Evolutionary conservation across 164 flowering plant species (phyloP), one percentile per base, ranked within the genome.

Genomic region (Stephania japonica): DNA sequence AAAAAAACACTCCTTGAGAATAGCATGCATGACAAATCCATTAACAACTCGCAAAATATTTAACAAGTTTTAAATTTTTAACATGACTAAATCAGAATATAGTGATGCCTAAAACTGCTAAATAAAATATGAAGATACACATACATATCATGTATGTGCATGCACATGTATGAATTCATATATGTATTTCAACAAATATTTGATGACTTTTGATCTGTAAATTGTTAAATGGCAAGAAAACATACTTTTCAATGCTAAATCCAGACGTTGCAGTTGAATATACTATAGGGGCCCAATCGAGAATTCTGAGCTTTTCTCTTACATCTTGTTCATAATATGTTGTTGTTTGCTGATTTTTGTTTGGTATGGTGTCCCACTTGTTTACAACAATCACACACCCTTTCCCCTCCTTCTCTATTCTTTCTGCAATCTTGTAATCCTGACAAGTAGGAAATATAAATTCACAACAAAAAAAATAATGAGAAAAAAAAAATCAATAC

Each of bases 311-410:
- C 86, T 92, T 96, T 77, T 82, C 87, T 75, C 99, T 86, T 41
- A 96, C 97, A 87, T 96, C 99, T 77, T 93, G 87, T 83, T 92
- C 98, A 72, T 96, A 96, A 73, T 85, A 78, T 70, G 81, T 77
- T 70, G 97, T 87, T 26, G 98, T 89, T 75, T 96, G 88, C 78
- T 89, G 91, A 64, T 88, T 88, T 79, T 96, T 96, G 68, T 96
- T 86, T 47, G 97, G 98, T 77, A 96, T 91, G 0, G 99, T 96
- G 73, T 96, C 99, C 99, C 99, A 96, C 81, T 96, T 96, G 82
- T 96, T 96, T 64, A 96, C 97, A 71, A 96, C 98, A 71, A 96
- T 89, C 69, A 96, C 82, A 80, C 99, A 96, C 64, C 97, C 99
- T 71, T 96, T 96, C 56, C 99, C 99, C 86, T 96, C 99, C 71